These are phyloP conservation scores for Hericium rajendrae DNA, from an alignment of 768 basidiomycete genomes.

Conservation along the genomic window DNA sequence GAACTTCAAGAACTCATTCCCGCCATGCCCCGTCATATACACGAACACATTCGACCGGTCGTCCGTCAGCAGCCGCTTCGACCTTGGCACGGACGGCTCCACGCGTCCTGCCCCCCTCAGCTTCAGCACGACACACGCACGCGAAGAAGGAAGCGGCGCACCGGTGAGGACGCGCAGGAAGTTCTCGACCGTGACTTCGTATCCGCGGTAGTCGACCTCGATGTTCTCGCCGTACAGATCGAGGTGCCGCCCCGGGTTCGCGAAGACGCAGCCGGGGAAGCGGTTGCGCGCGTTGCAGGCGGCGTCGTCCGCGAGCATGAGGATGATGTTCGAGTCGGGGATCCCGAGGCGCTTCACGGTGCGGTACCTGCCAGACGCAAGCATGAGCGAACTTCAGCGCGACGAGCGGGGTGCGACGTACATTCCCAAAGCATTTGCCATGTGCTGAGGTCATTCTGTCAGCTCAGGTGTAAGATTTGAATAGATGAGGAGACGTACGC, in stretches of 20 bases:
- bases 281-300: slow-evolving; percentile 90
- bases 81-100: slow-evolving; percentile 75
- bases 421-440: slow-evolving; percentile 98
- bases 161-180: slow-evolving; percentile 89
- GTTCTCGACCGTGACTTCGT: slow-evolving; percentile 96
- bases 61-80: slow-evolving; percentile 87
- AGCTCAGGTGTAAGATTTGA: neutral
- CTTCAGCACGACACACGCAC: neutral
- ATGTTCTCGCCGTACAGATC: slow-evolving; percentile 96
- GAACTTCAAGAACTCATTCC: slow-evolving; percentile 97
- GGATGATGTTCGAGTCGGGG: slow-evolving; percentile 96
- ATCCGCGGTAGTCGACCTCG: slow-evolving; percentile 96
- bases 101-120: slow-evolving; percentile 55
- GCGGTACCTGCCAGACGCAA: slow-evolving; percentile 60
- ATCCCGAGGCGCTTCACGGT: slow-evolving; percentile 97
- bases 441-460: slow-evolving; percentile 51
- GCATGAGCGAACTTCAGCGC: neutral
- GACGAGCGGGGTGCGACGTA: slow-evolving; percentile 24
- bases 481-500: slow-evolving; percentile 42
- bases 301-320: slow-evolving; percentile 96
- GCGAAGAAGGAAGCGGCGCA: slow-evolving; percentile 25
- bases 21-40: slow-evolving; percentile 98
- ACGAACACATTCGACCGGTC: slow-evolving; percentile 89
- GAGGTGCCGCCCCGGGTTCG: slow-evolving; percentile 69
- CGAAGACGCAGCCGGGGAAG: slow-evolving; percentile 87